Evolutionary conservation across 495 filamentous ascomycete species (phyloP).

Genomic region (Aspergillus asperescens): DNA sequence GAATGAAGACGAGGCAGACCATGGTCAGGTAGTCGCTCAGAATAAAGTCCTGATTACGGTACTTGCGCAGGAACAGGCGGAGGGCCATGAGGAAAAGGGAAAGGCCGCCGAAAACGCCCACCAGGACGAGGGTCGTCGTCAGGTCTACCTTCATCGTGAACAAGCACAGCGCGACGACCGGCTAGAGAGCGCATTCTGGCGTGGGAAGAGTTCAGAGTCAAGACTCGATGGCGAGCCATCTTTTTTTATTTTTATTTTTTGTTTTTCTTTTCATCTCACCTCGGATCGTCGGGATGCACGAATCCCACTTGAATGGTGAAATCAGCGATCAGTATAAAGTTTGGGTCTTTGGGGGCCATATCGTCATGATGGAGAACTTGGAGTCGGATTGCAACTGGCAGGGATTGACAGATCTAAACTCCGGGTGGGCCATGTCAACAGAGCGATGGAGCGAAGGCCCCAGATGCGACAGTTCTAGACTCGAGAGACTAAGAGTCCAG

Average conservation of each 20-base stretch:
- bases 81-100: slow-evolving; percentile 2
- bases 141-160: background rate
- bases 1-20: slow-evolving; percentile 1
- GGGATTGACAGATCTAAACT: background rate
- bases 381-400: background rate
- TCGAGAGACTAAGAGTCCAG: no score
- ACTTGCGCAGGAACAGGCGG: slow-evolving; percentile 12
- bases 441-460: background rate
- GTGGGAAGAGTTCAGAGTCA: no score
- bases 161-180: background rate
- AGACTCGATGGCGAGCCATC: no score
- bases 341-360: no score
- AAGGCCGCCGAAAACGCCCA: slow-evolving; percentile 7
- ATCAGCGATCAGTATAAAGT: no score
- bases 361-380: background rate
- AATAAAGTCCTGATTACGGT: slow-evolving; percentile 3
- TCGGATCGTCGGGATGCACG: no score
- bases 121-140: background rate
- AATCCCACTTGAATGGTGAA: no score
- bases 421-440: background rate
- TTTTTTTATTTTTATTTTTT: background rate
- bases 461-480: no score
- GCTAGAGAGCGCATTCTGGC: background rate
- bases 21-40: slow-evolving; percentile 16
- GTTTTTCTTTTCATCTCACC: no score